Evolutionary conservation across 192 early-diverging fungal species (phyloP), one percentile per base, ranked within the genome.

Genomic region (Gamsiella multidivaricata): DNA sequence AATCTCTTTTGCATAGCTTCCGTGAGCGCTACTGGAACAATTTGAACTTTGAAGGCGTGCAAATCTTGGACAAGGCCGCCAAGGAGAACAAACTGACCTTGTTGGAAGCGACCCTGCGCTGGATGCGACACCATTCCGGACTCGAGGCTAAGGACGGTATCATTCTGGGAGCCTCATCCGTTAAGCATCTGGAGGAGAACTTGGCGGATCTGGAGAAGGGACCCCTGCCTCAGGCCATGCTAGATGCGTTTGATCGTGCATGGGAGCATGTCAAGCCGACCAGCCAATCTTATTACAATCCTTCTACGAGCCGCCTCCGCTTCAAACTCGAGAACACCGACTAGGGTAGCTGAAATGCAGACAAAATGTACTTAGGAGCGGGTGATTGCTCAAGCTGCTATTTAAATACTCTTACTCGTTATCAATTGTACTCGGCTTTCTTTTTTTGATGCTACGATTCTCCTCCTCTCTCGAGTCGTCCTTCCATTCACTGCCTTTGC

Each of bases 201-300:
- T 61, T 90, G 20, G 47, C 59, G 11, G 84, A 82, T 45, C 70
- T 82, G 61, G 84, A 84, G 37, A 83, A 62, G 43, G 84, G 83
- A 3, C 82, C 85, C 1, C 61, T 91, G 39, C 85, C 88, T 6
- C 64, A 65, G 23, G 61, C 22, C 0, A 63, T 91, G 32, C 52
- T 90, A 17, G 60, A 60, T 6, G 85, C 84, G 7, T 84, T 89
- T 37, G 88, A 90, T 60, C 73, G 79, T 15, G 84, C 82, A 1
- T 91, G 89, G 87, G 49, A 75, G 14, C 42, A 59, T 11, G 85
- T 83, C 11, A 82, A 78, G 65, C 45, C 45, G n/a, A n/a, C n/a
- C n/a, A n/a, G n/a, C n/a, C n/a, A n/a, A n/a, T n/a, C n/a, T n/a
- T n/a, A n/a, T n/a, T n/a, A n/a, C n/a, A n/a, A n/a, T n/a, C n/a